Evolutionary conservation across 2,329 filamentous ascomycete genomes (phyloP).

Genomic region (Pezicula neosporulosa): DNA sequence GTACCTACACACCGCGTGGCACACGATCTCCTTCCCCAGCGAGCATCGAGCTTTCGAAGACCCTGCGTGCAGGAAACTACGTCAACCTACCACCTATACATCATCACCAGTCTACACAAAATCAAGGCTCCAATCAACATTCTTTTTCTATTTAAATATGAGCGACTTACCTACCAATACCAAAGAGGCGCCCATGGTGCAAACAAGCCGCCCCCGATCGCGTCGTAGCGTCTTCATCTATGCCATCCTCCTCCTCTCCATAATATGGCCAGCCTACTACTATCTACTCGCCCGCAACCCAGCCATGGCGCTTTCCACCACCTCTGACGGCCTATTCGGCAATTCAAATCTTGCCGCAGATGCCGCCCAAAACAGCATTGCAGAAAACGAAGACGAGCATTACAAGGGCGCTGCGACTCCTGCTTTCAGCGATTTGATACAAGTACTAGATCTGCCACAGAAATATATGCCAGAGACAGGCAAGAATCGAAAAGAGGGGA

Average conservation of each 20-base stretch:
- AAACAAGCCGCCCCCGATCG: not conserved
- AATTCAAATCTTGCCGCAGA: not conserved
- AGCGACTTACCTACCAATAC: no score
- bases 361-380: not conserved
- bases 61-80: no score
- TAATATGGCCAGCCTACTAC: not conserved
- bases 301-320: not conserved
- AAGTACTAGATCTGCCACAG: constrained; percentile 23
- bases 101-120: no score
- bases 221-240: not conserved
- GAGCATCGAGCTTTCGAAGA: no score
- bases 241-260: not conserved
- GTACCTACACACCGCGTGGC: no score
- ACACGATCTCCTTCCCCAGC: no score
- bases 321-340: not conserved
- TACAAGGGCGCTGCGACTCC: constrained; percentile 1
- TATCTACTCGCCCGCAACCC: not conserved
- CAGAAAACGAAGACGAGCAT: not conserved
- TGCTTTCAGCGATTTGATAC: constrained; percentile 18
- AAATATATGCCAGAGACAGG: constrained; percentile 25
- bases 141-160: no score
- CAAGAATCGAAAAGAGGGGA: constrained; percentile 39
- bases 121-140: no score
- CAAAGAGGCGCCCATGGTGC: no score
- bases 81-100: no score